Evolutionary conservation across 805 yeast species (phyloP), one percentile per base, ranked within the genome.

Genomic region (Zygosaccharomyces kombuchaensis): DNA sequence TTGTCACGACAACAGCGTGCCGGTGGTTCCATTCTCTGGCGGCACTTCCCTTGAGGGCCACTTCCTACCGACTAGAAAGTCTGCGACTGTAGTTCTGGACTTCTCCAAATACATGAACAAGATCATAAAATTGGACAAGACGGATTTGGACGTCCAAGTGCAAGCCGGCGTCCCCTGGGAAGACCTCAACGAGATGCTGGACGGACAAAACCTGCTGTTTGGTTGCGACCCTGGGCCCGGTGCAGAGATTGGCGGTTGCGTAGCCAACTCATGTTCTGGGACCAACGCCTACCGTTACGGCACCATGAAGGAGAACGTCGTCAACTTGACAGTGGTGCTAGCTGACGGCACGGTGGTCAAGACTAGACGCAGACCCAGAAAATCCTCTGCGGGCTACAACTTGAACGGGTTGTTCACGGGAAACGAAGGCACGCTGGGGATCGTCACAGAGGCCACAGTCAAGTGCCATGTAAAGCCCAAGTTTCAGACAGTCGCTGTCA

Each of bases 11-110:
- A 74, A 78, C 57, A 67, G 63, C 30, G 73, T 86, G 2, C 91
- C 95, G 4, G 79, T 85, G 46, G 80, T 86, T n/a, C 89, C 93
- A 1, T 83, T 67, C 47, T 77, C 87, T 1, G 95, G 93, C 8
- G 87, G 87, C 25, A 80, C 93, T 0, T 82, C 91, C 0, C 67
- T 86, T 34, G 95, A 86, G 62, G 95, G 93, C n/a, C 89, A 86
- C 58, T 82, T 79, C 60, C 72, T 82, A 38, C 82, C 87, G 4
- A 82, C 89, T 0, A 71, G 89, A 55, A 71, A 76, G 4, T 84
- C 86, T 1, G 74, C 87, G 25, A 77, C 85, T 7, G 71, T 84
- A 3, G 71, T 77, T 38, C 55, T 83, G 32, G 91, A 85, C 59
- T 62, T 84, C 34, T 69, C 79, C 12, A 67, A 74, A 45, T 62